phyloP scores from a whole-genome alignment of 2,329 filamentous ascomycete genomes.

The Penicillium sumatraense region DNA sequence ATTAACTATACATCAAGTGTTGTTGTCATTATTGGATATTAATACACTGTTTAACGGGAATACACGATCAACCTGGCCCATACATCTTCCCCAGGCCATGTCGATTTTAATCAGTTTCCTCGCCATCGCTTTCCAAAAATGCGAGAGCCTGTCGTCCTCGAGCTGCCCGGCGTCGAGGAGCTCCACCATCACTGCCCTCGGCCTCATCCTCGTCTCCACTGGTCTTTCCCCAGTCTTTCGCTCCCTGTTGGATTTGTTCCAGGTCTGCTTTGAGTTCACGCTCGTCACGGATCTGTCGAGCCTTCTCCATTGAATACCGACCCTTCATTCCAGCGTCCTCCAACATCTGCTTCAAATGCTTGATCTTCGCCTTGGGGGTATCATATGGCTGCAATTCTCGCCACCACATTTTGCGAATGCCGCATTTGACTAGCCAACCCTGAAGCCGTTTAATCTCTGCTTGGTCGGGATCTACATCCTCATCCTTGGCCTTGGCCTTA shows the following conservation, averaged over 20 bases:
- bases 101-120: slow-evolving; percentile 57
- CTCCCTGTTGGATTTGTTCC: slow-evolving; percentile 81
- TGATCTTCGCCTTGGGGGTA: slow-evolving; percentile 77
- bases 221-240: slow-evolving; percentile 73
- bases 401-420: slow-evolving; percentile 88
- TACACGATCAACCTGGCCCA: background rate
- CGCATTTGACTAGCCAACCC: slow-evolving; percentile 84
- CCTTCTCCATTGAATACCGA: slow-evolving; percentile 82
- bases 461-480: slow-evolving; percentile 65
- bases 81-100: background rate
- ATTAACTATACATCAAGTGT: background rate
- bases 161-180: slow-evolving; percentile 43
- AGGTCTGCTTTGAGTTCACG: slow-evolving; percentile 84
- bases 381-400: slow-evolving; percentile 78
- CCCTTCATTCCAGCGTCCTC: slow-evolving; percentile 85
- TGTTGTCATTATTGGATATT: slow-evolving; percentile 14
- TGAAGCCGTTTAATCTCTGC: slow-evolving; percentile 88
- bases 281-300: slow-evolving; percentile 82
- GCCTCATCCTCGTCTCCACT: slow-evolving; percentile 51
- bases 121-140: slow-evolving; percentile 72
- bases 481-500: slow-evolving; percentile 50
- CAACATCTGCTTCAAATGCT: slow-evolving; percentile 78
- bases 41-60: background rate
- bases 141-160: slow-evolving; percentile 51
- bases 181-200: slow-evolving; percentile 27